A percentile compares a stretch with the other conserved stretches of the same genome.
Conservation (phyloP, 179 eudicot species). For the Corrigiola litoralis region DNA sequence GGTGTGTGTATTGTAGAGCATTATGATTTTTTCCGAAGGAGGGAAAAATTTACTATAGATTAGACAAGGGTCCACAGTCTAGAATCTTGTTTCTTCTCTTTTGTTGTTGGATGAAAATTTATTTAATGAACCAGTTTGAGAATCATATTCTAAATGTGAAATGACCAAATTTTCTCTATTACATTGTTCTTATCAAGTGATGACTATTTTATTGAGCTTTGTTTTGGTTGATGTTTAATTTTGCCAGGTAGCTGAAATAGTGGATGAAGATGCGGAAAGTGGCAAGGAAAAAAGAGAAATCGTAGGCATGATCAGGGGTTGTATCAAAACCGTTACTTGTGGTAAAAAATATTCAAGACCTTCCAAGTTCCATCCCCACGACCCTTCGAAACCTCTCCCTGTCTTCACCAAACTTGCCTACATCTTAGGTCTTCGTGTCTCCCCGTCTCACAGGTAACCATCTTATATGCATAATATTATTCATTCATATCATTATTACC, state of each 20-base stretch:
- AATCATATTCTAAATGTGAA: slow-evolving; percentile 11
- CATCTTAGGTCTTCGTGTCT: slow-evolving; percentile 86
- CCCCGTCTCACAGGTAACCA: slow-evolving; percentile 78
- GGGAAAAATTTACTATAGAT: background rate
- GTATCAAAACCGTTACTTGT: slow-evolving; percentile 83
- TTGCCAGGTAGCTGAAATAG: slow-evolving; percentile 70
- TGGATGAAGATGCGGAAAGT: slow-evolving; percentile 27
- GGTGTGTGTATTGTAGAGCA: background rate
- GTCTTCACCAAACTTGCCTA: slow-evolving; percentile 75
- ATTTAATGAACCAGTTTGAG: slow-evolving; percentile 3
- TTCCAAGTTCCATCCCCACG: slow-evolving; percentile 13
- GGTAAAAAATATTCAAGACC: slow-evolving; percentile 50
- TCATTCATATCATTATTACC: too few relatives aligned
- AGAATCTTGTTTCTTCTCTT: background rate
- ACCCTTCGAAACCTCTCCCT: slow-evolving; percentile 29
- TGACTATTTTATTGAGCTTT: background rate
- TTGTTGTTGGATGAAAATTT: too few relatives aligned
- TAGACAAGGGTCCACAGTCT: slow-evolving; percentile 3
- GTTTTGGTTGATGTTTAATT: background rate
- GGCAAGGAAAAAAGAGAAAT: slow-evolving; percentile 38
- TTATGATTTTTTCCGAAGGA: background rate
- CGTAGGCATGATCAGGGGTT: slow-evolving; percentile 87
- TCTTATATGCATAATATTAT: too few relatives aligned
- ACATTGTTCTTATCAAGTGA: background rate
- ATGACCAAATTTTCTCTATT: background rate